A percentile compares a stretch with the other conserved stretches of the same genome.
Evolutionary conservation across 1,284 basidiomycete genomes (phyloP).

Genomic region (Moesziomyces sp.): DNA sequence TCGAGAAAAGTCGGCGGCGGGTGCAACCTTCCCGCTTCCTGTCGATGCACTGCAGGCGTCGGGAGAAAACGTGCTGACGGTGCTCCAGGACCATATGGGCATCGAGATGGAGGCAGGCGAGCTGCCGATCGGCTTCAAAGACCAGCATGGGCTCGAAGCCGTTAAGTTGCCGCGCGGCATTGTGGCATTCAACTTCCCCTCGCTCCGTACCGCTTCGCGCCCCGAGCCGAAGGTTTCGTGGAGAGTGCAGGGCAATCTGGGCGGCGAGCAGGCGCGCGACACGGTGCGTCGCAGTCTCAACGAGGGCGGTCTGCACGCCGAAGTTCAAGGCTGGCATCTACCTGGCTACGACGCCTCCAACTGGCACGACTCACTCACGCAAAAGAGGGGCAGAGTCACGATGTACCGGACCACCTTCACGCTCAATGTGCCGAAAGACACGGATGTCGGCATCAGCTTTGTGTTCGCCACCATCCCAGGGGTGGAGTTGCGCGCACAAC

Average conservation of each 20-base stretch:
- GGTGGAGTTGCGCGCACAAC: slow-evolving; percentile 19
- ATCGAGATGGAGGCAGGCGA: slow-evolving; percentile 71
- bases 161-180: slow-evolving; percentile 80
- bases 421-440: slow-evolving; percentile 68
- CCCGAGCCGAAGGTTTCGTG: slow-evolving; percentile 72
- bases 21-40: slow-evolving; percentile 71
- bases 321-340: slow-evolving; percentile 83
- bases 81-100: slow-evolving; percentile 82
- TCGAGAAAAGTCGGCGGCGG: slow-evolving; percentile 40
- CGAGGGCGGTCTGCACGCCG: slow-evolving; percentile 82
- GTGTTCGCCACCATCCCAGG: slow-evolving; percentile 3
- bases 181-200: slow-evolving; percentile 73
- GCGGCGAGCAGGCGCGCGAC: slow-evolving; percentile 81
- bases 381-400: slow-evolving; percentile 71
- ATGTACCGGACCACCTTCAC: slow-evolving; percentile 81
- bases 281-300: slow-evolving; percentile 78
- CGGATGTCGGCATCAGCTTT: slow-evolving; percentile 39
- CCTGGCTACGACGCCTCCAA: slow-evolving; percentile 76
- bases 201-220: slow-evolving; percentile 51
- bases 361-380: slow-evolving; percentile 74
- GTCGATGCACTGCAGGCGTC: slow-evolving; percentile 70
- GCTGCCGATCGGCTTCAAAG: slow-evolving; percentile 33
- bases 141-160: slow-evolving; percentile 57
- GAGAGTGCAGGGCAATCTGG: slow-evolving; percentile 83
- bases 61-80: slow-evolving; percentile 77